Conservation (phyloP, 805 yeast genomes). For the Zygotorulaspora sp. region DNA sequence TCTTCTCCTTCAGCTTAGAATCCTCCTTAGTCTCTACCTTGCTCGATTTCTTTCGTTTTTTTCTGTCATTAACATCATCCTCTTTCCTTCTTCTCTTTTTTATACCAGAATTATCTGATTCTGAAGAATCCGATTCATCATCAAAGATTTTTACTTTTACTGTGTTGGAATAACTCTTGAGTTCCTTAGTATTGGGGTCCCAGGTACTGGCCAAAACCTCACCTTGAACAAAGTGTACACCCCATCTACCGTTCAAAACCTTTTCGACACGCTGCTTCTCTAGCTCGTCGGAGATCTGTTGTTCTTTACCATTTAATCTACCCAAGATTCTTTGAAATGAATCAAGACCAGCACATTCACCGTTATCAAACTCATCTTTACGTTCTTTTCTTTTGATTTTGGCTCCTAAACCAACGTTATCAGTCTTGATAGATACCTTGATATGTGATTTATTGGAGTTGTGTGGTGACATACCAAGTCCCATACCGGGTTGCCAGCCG, state of each 20-base stretch:
- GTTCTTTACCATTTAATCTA: slow-evolving; percentile 81
- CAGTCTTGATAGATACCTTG: slow-evolving; percentile 76
- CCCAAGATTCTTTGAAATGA: slow-evolving; percentile 90
- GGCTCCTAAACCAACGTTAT: slow-evolving; percentile 88
- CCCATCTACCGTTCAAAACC: slow-evolving; percentile 81
- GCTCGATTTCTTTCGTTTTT: slow-evolving; percentile 25
- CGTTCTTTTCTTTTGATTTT: slow-evolving; percentile 53
- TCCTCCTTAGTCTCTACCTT: slow-evolving; percentile 27
- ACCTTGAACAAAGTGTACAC: slow-evolving; percentile 81
- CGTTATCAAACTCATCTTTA: slow-evolving; percentile 68
- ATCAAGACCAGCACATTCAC: slow-evolving; percentile 86
- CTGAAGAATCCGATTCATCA: background rate
- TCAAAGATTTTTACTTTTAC: slow-evolving; percentile 31
- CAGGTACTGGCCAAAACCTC: slow-evolving; percentile 80
- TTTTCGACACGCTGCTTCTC: slow-evolving; percentile 64
- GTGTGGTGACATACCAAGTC: slow-evolving; percentile 56
- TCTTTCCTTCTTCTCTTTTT: slow-evolving; percentile 19
- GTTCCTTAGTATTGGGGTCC: slow-evolving; percentile 52
- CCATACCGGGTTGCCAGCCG: slow-evolving; percentile 93
- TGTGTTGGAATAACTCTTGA: slow-evolving; percentile 29
- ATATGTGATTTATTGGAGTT: slow-evolving; percentile 71
- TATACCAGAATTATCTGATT: slow-evolving; percentile 28
- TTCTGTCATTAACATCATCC: slow-evolving; percentile 27
- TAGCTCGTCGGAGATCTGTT: slow-evolving; percentile 55
- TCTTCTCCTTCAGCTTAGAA: slow-evolving; percentile 29